Evolutionary conservation across 495 filamentous ascomycete genomes (phyloP), one percentile per base, ranked within the genome.

Genomic region (Wilcoxina mikolae): DNA sequence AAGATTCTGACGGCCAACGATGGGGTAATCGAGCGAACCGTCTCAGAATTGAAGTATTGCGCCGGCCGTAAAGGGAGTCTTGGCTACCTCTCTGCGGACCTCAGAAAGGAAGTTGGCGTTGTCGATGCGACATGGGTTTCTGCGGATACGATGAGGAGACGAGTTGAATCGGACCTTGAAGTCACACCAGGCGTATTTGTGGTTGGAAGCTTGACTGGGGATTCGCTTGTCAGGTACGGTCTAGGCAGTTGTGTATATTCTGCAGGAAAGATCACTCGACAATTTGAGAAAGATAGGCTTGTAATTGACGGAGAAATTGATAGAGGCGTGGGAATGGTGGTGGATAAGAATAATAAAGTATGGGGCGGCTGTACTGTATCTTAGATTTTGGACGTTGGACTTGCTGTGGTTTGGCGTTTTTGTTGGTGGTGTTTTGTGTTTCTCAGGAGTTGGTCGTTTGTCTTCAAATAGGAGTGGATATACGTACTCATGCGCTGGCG

Each of bases 171-270:
- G 18, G 72, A 74, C 51, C 64, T 81, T 22, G 76, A 82, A 60
- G 68, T 82, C 53, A 71, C 76, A 0, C 71, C 66, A 1, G 67
- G 71, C 22, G 66, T 82, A n/a, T 81, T 78, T 60, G 73, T 76
- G 38, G 75, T 80, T 31, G 80, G 80, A 9, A 82, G 79, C 50
- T 58, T 83, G 49, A 78, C 78, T 0, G 80, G 80, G 1, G 80
- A 83, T 59, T 80, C 78, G 3, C 70, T 83, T 2, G 74, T 83
- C 27, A 72, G 80, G 1, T 82, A 80, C 58, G 76, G 78, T 0
- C 76, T 79, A 24, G 80, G 80, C 0, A 73, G 80, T 10, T 81
- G 80, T 57, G 72, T 75, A 4, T 76, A 74, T 60, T 70, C 75
- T 3, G 80, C 79, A 3, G 72, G 77, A 3, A 74, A 71, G 59